Percentiles rank a stretch among this genome's conserved stretches.
These are phyloP conservation scores for Trichoderma gamsii DNA, from an alignment of 495 filamentous ascomycete species.

Conservation along the genomic window DNA sequence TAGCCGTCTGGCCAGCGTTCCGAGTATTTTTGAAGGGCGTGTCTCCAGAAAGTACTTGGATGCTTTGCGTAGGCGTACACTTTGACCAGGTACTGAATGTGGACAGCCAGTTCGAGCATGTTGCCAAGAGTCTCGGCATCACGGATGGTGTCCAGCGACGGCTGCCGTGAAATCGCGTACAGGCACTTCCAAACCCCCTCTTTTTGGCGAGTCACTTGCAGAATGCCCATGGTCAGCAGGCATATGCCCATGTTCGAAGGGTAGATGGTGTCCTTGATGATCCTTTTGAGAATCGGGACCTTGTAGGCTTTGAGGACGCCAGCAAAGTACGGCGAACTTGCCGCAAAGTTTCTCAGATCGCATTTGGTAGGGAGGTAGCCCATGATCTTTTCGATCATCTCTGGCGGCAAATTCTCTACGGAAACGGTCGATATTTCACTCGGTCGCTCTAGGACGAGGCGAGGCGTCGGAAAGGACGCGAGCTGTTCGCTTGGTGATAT, in stretches of 20 bases:
- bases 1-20: not conserved
- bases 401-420: not conserved
- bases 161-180: not conserved
- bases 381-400: not conserved
- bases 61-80: not conserved
- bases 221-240: not conserved
- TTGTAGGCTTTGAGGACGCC: not conserved
- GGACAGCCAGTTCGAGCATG: not conserved
- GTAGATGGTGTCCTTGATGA: not conserved
- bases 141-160: not conserved
- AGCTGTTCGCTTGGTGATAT: not conserved
- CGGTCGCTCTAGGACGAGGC: not conserved
- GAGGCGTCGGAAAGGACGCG: not conserved
- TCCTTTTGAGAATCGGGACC: not conserved
- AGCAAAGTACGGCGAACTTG: not conserved
- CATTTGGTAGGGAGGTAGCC: not conserved
- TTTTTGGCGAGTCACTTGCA: not conserved
- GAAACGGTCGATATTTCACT: not conserved
- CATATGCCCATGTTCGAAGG: conserved; percentile 2
- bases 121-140: conserved; percentile 2
- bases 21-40: not conserved
- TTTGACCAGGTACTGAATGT: not conserved
- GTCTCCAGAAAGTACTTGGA: not conserved
- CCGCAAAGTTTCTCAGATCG: not conserved
- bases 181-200: not conserved